Percentiles rank a stretch among this genome's conserved stretches.
These are phyloP conservation scores for Pulveroboletus sp. DNA, from an alignment of 768 basidiomycete species.

Conservation along the genomic window DNA sequence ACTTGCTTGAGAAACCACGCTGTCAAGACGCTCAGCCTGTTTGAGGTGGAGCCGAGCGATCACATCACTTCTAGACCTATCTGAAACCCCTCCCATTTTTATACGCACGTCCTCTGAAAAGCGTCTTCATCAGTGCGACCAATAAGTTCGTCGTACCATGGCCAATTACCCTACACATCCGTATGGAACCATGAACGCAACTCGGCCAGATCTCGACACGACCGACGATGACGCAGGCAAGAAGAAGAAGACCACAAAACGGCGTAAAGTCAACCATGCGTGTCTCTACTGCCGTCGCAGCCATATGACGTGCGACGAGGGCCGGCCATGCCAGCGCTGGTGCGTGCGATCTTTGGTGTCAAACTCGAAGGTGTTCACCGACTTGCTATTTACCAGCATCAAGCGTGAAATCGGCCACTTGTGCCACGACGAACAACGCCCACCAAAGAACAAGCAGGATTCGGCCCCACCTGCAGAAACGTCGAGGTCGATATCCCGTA, in stretches of 20 bases:
- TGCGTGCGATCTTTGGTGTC: slow-evolving; percentile 41
- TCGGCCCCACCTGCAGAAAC: slow-evolving; percentile 29
- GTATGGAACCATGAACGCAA: slow-evolving; percentile 19
- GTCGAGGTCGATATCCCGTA: slow-evolving; percentile 31
- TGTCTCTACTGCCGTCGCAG: slow-evolving; percentile 91
- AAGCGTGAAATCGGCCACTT: slow-evolving; percentile 96
- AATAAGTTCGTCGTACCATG: slow-evolving; percentile 15
- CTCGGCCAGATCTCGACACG: slow-evolving; percentile 22
- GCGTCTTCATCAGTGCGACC: slow-evolving; percentile 5
- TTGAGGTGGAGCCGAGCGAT: slow-evolving; percentile 20
- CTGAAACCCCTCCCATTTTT: slow-evolving; percentile 26
- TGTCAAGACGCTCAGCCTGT: slow-evolving; percentile 13
- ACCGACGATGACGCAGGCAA: slow-evolving; percentile 33
- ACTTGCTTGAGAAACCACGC: slow-evolving; percentile 9
- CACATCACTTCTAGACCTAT: slow-evolving; percentile 17
- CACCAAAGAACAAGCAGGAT: slow-evolving; percentile 46
- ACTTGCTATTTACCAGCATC: slow-evolving; percentile 57
- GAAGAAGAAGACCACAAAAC: slow-evolving; percentile 51
- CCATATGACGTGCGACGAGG: slow-evolving; percentile 92
- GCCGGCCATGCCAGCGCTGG: slow-evolving; percentile 91
- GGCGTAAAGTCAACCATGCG: slow-evolving; percentile 89
- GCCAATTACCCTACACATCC: slow-evolving; percentile 28
- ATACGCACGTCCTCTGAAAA: slow-evolving; percentile 17
- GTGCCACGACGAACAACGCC: slow-evolving; percentile 83
- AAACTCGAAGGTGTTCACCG: too few species aligned